phyloP scores from a whole-genome alignment of 2,329 filamentous ascomycete species.

The Colletotrichum horii region DNA sequence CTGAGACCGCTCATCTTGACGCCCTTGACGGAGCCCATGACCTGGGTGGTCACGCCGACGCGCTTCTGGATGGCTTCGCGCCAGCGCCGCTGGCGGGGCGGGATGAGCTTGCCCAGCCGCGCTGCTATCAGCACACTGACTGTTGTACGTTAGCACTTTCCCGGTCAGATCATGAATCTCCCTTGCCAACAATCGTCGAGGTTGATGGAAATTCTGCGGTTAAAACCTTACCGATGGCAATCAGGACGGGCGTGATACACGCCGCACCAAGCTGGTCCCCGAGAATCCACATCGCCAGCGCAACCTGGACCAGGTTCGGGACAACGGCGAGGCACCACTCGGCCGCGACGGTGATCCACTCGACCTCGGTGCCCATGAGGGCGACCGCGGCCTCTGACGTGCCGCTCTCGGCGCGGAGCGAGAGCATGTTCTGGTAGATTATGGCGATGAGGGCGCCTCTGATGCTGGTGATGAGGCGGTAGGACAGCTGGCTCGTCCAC shows the following conservation, averaged over 20 bases:
- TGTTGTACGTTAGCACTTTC: not conserved
- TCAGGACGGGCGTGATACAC: conserved; percentile 43
- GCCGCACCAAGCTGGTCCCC: conserved; percentile 41
- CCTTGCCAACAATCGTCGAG: not conserved
- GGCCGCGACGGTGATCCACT: conserved; percentile 28
- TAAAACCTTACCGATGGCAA: conserved; percentile 29
- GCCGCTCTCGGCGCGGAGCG: conserved; percentile 13
- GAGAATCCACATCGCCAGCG: conserved; percentile 30
- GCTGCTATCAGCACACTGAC: not conserved
- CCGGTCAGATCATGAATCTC: too few species aligned
- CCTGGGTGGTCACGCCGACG: conserved; percentile 51
- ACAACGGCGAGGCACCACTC: conserved; percentile 24
- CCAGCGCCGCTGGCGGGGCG: conserved; percentile 36
- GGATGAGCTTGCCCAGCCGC: not conserved
- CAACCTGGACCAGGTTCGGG: conserved; percentile 23
- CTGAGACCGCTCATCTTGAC: conserved; percentile 56
- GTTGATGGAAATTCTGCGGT: not conserved
- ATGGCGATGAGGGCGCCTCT: conserved; percentile 30
- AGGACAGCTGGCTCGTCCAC: conserved; percentile 23
- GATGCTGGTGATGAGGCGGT: conserved; percentile 27
- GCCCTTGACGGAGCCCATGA: conserved; percentile 54
- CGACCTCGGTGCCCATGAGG: conserved; percentile 32
- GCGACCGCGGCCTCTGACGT: conserved; percentile 26
- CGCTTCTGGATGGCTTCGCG: conserved; percentile 53
- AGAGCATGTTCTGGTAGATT: conserved; percentile 29